phyloP scores from a whole-genome alignment of 192 early-diverging fungal genomes.

The Obelidium mucronatum region DNA sequence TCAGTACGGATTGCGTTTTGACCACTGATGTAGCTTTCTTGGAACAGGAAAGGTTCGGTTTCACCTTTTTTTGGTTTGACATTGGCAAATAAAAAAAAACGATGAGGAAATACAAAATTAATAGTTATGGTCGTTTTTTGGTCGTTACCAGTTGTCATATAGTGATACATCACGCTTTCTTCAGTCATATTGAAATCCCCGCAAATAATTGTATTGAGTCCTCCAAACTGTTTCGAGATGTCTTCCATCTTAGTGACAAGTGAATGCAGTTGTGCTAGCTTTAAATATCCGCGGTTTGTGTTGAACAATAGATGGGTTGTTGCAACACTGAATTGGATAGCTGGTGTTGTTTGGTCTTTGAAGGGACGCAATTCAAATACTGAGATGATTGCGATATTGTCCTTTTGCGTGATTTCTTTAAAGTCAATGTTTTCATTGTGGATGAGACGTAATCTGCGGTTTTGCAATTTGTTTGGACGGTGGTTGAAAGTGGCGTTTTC shows the following conservation, averaged over 20 bases:
- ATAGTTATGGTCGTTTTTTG: not conserved
- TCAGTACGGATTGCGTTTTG: constrained; percentile 5
- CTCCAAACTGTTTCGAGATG: not conserved
- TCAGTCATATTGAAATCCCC: constrained; percentile 36
- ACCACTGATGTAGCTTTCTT: constrained; percentile 24
- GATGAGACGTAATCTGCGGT: not conserved
- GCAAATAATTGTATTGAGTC: not conserved
- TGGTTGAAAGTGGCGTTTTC: not conserved
- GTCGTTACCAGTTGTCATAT: constrained; percentile 2
- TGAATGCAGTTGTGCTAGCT: constrained; percentile 27
- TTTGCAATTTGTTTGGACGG: not conserved
- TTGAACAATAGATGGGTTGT: constrained; percentile 42
- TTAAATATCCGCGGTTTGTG: constrained; percentile 25
- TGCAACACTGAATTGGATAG: constrained; percentile 5
- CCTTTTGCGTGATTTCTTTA: constrained; percentile 12
- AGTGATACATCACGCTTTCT: constrained; percentile 24
- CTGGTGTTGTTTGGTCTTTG: not conserved
- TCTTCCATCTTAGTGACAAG: not conserved
- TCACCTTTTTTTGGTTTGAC: too few relatives aligned
- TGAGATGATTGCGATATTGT: constrained; percentile 25
- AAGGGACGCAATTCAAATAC: not conserved
- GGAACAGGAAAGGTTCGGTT: constrained; percentile 28
- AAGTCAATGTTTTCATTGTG: constrained; percentile 27
- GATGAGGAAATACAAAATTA: not conserved
- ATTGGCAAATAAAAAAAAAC: not conserved